A percentile compares a stretch with the other conserved stretches of the same genome.
phyloP scores from a whole-genome alignment of 257 asterid genomes.

The Penstemon eatonii region DNA sequence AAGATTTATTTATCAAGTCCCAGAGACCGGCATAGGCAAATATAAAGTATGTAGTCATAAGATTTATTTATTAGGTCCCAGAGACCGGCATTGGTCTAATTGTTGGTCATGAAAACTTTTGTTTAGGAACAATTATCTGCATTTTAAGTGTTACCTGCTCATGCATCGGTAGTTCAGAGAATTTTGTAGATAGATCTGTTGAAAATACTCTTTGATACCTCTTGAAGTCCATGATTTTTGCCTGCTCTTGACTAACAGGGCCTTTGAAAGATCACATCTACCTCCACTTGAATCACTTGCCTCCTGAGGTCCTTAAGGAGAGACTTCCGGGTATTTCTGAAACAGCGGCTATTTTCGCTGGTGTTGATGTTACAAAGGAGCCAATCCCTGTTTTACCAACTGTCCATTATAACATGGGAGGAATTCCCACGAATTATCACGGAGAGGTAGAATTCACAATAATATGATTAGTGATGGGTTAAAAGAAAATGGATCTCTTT shows the following conservation, averaged over 20 bases:
- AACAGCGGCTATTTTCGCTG: slow-evolving; percentile 97
- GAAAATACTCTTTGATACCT: not conserved
- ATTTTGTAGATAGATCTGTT: not conserved
- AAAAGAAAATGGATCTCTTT: not conserved
- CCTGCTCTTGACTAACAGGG: slow-evolving; percentile 44
- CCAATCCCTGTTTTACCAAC: slow-evolving; percentile 98
- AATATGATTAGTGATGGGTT: slow-evolving; percentile 2
- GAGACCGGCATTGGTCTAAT: not conserved
- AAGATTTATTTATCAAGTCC: not conserved
- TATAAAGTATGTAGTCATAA: too few species aligned
- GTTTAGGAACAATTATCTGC: not conserved
- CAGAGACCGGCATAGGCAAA: not conserved
- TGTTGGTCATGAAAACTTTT: not conserved
- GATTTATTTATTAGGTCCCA: not conserved
- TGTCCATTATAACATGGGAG: slow-evolving; percentile 99
- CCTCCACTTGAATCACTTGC: slow-evolving; percentile 94
- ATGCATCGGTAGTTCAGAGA: not conserved
- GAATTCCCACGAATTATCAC: slow-evolving; percentile 90
- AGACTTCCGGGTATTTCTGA: slow-evolving; percentile 99
- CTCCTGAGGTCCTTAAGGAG: slow-evolving; percentile 96
- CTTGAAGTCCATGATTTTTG: not conserved
- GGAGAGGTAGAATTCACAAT: slow-evolving; percentile 70
- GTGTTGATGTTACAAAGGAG: slow-evolving; percentile 96
- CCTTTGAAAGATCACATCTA: slow-evolving; percentile 94
- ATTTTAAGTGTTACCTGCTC: not conserved